phyloP scores from a whole-genome alignment of 202 grass and related monocot species.

The Schoenoplectus tabernaemontani region DNA sequence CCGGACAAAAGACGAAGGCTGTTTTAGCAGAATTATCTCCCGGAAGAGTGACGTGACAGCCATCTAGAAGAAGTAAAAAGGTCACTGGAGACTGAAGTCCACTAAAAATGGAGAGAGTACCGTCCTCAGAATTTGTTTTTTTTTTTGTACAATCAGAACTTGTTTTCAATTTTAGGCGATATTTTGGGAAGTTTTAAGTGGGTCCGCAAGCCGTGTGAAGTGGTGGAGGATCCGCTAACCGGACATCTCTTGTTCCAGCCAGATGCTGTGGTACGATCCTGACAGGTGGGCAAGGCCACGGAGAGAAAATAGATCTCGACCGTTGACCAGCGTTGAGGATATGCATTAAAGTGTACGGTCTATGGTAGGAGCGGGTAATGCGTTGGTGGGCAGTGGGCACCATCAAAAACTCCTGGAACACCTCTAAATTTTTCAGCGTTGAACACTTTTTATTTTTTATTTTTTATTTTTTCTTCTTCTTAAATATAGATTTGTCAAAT shows the following conservation, averaged over 20 bases:
- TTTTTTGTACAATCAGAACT: too few species aligned
- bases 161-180: slow-evolving; percentile 2
- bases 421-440: too few species aligned
- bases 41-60: background rate
- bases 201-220: background rate
- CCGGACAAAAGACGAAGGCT: background rate
- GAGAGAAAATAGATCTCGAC: background rate
- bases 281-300: background rate
- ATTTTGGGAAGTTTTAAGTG: background rate
- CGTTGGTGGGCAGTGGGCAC: too few species aligned
- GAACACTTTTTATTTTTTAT: too few species aligned
- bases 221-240: background rate
- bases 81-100: background rate
- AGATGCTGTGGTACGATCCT: background rate
- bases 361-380: background rate
- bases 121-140: background rate
- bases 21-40: background rate
- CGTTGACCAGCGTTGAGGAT: background rate
- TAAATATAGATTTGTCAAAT: too few species aligned
- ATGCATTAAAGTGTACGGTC: background rate
- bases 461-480: too few species aligned
- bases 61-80: background rate
- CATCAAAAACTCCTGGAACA: too few species aligned
- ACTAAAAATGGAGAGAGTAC: background rate
- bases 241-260: background rate